phyloP scores from a whole-genome alignment of 1,139 yeast species.

The Nakaseomyces delphensis region DNA sequence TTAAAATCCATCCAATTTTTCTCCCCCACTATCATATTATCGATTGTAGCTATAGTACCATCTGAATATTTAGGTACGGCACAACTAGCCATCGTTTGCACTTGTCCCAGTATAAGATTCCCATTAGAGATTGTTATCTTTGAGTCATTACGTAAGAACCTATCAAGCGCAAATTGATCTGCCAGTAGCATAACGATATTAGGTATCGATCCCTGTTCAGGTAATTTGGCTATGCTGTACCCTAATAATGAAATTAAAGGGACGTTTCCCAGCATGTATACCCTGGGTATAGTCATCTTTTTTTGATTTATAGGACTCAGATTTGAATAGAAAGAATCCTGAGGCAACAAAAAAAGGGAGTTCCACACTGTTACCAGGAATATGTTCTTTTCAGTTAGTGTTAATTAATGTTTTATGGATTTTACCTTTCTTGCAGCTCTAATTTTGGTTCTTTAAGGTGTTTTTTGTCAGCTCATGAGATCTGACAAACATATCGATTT shows the following conservation, averaged over 20 bases:
- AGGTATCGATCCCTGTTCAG: constrained; percentile 32
- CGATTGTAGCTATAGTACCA: constrained; percentile 35
- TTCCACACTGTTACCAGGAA: too few species aligned
- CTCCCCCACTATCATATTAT: constrained; percentile 47
- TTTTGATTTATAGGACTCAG: too few species aligned
- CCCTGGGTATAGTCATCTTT: constrained; percentile 27
- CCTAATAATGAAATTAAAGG: constrained; percentile 33
- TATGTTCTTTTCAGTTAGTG: too few species aligned
- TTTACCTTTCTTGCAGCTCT: too few species aligned
- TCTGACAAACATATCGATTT: too few species aligned
- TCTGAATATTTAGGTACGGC: constrained; percentile 32
- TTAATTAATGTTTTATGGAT: too few species aligned
- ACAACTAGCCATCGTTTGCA: constrained; percentile 33
- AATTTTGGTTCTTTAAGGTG: too few species aligned
- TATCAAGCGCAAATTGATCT: constrained; percentile 34
- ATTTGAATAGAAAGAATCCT: too few species aligned
- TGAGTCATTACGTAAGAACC: constrained; percentile 37
- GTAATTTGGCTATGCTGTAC: constrained; percentile 35
- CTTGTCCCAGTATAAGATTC: constrained; percentile 12
- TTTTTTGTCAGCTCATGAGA: too few species aligned
- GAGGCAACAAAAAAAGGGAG: too few species aligned
- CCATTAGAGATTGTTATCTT: constrained; percentile 26
- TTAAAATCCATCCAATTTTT: constrained; percentile 31
- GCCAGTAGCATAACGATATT: constrained; percentile 39
- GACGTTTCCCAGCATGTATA: constrained; percentile 40